Evolutionary conservation across 2,329 filamentous ascomycete species (phyloP).

Genomic region (Cordyceps cateniannulata): DNA sequence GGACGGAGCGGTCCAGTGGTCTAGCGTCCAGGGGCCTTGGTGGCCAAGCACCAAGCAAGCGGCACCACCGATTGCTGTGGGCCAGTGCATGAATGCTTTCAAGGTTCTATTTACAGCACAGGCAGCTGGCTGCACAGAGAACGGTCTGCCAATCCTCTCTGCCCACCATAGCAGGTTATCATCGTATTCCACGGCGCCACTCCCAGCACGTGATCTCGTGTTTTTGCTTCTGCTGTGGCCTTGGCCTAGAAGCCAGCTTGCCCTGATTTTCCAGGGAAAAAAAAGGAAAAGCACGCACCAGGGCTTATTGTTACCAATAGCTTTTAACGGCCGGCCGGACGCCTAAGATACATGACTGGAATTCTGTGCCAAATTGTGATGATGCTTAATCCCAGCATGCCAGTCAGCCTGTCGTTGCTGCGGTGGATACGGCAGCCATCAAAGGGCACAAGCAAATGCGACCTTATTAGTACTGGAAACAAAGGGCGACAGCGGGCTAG

Average conservation of each 20-base stretch:
- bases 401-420: background rate
- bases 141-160: background rate
- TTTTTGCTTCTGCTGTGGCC: background rate
- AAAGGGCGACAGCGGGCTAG: background rate
- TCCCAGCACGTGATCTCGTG: conserved; percentile 15
- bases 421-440: background rate
- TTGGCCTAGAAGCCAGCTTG: background rate
- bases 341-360: background rate
- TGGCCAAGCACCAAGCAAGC: background rate
- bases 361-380: background rate
- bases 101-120: background rate
- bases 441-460: background rate
- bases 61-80: background rate
- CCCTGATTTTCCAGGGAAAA: background rate
- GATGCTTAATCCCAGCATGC: background rate
- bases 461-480: no score
- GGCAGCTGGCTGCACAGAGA: background rate
- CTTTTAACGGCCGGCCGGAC: background rate
- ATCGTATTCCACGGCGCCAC: conserved; percentile 6
- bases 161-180: background rate
- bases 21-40: background rate
- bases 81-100: background rate
- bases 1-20: conserved; percentile 1
- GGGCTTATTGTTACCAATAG: background rate
- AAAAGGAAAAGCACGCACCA: background rate